These are phyloP conservation scores for Iodosphaeria phyllophila DNA, from an alignment of 2,329 filamentous ascomycete genomes.

Conservation along the genomic window DNA sequence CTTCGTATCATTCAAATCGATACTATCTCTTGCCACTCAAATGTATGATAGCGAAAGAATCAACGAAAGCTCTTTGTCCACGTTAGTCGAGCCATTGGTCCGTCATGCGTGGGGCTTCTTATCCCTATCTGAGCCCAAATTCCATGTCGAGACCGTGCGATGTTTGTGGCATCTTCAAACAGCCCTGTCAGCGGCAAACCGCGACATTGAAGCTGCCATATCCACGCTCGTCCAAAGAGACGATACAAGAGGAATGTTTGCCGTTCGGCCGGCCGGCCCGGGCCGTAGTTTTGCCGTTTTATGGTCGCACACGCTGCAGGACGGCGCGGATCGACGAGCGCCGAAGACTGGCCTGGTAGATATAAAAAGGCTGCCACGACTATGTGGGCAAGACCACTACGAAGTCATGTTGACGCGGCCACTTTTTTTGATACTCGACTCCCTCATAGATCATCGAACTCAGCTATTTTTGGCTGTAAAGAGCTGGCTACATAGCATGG, in stretches of 20 bases:
- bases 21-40: slow-evolving; percentile 37
- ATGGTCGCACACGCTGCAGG: slow-evolving; percentile 64
- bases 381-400: slow-evolving; percentile 41
- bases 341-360: too few species aligned
- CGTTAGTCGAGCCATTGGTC: slow-evolving; percentile 50
- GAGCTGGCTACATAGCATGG: slow-evolving; percentile 57
- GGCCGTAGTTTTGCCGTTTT: slow-evolving; percentile 55
- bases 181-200: slow-evolving; percentile 44
- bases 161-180: slow-evolving; percentile 74
- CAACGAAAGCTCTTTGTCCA: slow-evolving; percentile 30
- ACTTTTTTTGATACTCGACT: slow-evolving; percentile 64
- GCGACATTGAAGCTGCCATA: slow-evolving; percentile 66
- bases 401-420: slow-evolving; percentile 64
- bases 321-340: slow-evolving; percentile 27
- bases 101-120: slow-evolving; percentile 62
- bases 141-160: slow-evolving; percentile 81
- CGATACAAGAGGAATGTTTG: slow-evolving; percentile 26
- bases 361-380: too few species aligned
- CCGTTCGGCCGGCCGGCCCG: slow-evolving; percentile 33
- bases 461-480: slow-evolving; percentile 62
- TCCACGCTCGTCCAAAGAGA: slow-evolving; percentile 45
- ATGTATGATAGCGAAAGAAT: slow-evolving; percentile 36
- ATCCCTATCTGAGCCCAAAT: slow-evolving; percentile 69
- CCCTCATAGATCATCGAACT: slow-evolving; percentile 51
- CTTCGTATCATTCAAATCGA: slow-evolving; percentile 38